phyloP scores from a whole-genome alignment of 345 rosid species.

The Gossypium australe region DNA sequence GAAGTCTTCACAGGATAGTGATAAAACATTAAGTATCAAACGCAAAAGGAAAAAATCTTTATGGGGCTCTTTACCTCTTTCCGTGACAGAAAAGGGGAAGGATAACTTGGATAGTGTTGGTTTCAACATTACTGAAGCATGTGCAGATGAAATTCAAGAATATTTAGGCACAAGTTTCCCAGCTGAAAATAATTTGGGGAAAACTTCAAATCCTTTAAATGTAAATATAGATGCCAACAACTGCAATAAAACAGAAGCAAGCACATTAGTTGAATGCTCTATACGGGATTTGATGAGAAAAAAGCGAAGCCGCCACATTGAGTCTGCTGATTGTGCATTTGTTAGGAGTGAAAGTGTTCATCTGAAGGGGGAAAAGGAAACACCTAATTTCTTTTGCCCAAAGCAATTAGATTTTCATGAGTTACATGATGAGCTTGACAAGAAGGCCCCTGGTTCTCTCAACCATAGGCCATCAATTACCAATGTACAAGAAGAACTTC shows the following conservation, averaged over 20 bases:
- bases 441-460: slow-evolving; percentile 6
- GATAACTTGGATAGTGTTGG: slow-evolving; percentile 26
- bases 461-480: slow-evolving; percentile 3
- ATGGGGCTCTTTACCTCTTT: slow-evolving; percentile 73
- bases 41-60: slow-evolving; percentile 31
- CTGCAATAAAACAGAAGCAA: slow-evolving; percentile 26
- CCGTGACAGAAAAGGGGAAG: slow-evolving; percentile 26
- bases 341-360: slow-evolving; percentile 27
- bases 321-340: slow-evolving; percentile 33
- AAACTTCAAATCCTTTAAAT: slow-evolving; percentile 22
- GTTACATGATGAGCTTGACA: slow-evolving; percentile 19
- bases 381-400: slow-evolving; percentile 13
- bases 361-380: slow-evolving; percentile 24
- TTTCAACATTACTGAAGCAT: slow-evolving; percentile 21
- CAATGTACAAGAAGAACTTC: slow-evolving; percentile 5
- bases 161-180: slow-evolving; percentile 11
- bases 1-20: slow-evolving; percentile 24
- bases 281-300: slow-evolving; percentile 85
- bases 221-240: slow-evolving; percentile 25
- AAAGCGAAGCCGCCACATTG: slow-evolving; percentile 48
- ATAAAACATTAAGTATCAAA: slow-evolving; percentile 26
- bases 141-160: slow-evolving; percentile 27
- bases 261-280: slow-evolving; percentile 43
- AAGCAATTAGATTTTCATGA: slow-evolving; percentile 27
- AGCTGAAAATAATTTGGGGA: slow-evolving; percentile 27